Base-by-base conservation (phyloP, 805 yeast species). In the Saturnispora silvae region DNA sequence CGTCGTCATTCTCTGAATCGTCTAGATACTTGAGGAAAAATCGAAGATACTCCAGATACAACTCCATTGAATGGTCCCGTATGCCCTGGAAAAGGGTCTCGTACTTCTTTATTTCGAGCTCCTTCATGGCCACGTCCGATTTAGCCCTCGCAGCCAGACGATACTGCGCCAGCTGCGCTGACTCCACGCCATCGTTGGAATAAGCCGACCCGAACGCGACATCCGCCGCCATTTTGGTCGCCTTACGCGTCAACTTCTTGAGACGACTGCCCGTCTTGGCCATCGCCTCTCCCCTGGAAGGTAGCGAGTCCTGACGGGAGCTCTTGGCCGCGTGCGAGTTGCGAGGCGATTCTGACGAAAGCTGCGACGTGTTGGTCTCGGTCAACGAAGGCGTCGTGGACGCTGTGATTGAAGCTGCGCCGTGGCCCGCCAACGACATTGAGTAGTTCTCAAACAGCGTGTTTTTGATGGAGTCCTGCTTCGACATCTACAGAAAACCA, bases 11-110 rank as follows among this genome's bases (percentile, higher is more conserved):
- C 27, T 52, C 58, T 9, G 59, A 41, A n/a, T 57, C 57, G 33
- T 56, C 54, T 54, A 53, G 52, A 30, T 53, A 56, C 31, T 56
- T 51, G 25, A 50, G 26, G 34, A 57, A 55, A 29, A 57, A 54
- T 24, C 53, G 45, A 14, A 57, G 43, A 33, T 51, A 56, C 10
- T 55, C 58, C 13, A 56, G 33, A 34, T 56, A 57, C 3, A 42
- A 40, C 22, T 50, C 50, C 37, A 48, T 35, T 4, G 49, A 46
- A 30, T 42, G 45, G 22, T 46, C 50, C n/a, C 38, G 41, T 10
- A 50, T 29, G 23, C 46, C 30, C 22, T 42, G 43, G 8, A 40
- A 34, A 7, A 48, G 18, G 20, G 35, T 37, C 4, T 45, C 45
- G 9, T 48, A 20, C 22, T 50, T 46, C 33, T 40, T 35, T 17